Evolutionary conservation across 1,284 basidiomycete genomes (phyloP), one percentile per base, ranked within the genome.

Genomic region (Mycena citricolor): DNA sequence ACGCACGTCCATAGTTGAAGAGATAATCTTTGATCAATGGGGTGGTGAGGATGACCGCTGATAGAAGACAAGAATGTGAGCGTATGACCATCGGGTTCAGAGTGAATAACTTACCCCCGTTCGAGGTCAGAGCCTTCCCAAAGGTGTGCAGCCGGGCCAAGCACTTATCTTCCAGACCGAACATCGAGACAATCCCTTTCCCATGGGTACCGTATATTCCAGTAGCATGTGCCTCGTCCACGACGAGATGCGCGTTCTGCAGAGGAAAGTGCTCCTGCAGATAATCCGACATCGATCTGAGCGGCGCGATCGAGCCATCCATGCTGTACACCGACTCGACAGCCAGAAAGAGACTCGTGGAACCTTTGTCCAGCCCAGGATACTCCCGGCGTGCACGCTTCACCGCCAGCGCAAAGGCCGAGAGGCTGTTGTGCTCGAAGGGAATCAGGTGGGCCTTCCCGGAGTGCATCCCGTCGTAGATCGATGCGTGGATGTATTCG

Each of bases 241-340:
- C 84, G 11, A 93, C 61, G 16, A 90, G 57, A 57, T 87, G 74
- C 6, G 70, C 77, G 53, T 88, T 86, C 2, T 74, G 73, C 4
- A 55, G 42, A 0, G 83, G 82, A 23, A 90, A 71, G 17, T 78
- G 52, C 21, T 71, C 64, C 28, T 86, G 81, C 26, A 87, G 57
- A 5, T 75, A 56, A 10, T 75, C 71, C 11, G 82, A 73, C 42
- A 97, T 83, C 25, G 78, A 73, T 5, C 52, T 50, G 12, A 97
- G 68, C 1, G 91, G 90, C 1, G 88, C 79, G 46, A 94, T 74
- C 40, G 92, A 94, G 8, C 94, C 94, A 57, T 97, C 94, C 94
- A 97, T 97, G 49, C 86, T 90, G 61, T 97, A 97, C 44, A 97
- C 65, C 31, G 80, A 82, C 69, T 97, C 94, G 11, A 97, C 80